A percentile compares a stretch with the other conserved stretches of the same genome.
These are phyloP conservation scores for Tuctoria greenei DNA, from an alignment of 176 grass and related monocot species.

Conservation along the genomic window DNA sequence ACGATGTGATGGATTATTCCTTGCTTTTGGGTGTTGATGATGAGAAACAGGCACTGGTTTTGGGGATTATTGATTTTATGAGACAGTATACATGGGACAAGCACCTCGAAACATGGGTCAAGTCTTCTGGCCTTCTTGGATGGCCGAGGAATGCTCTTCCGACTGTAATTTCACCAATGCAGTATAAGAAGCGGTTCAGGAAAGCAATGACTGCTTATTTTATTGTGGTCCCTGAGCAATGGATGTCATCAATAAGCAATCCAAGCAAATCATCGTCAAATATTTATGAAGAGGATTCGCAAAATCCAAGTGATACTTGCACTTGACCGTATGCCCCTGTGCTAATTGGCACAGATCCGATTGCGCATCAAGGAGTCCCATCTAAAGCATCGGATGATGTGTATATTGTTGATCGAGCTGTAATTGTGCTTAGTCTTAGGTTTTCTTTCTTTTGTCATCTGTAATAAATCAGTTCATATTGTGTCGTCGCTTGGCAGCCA, in stretches of 20 bases:
- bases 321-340: constrained; percentile 5
- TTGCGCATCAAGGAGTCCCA: background rate
- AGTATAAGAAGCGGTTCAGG: constrained; percentile 92
- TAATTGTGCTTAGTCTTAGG: constrained; percentile 36
- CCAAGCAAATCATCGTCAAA: constrained; percentile 52
- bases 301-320: constrained; percentile 22
- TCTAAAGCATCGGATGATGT: constrained; percentile 33
- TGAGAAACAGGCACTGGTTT: constrained; percentile 82
- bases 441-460: background rate
- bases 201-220: constrained; percentile 98
- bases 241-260: constrained; percentile 61
- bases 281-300: constrained; percentile 40
- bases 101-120: constrained; percentile 98
- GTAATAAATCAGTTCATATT: constrained; percentile 25
- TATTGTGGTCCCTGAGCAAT: constrained; percentile 95
- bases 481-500: background rate
- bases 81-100: constrained; percentile 99
- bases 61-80: constrained; percentile 99
- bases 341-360: constrained; percentile 40
- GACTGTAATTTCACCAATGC: constrained; percentile 90
- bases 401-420: constrained; percentile 47
- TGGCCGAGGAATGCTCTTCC: constrained; percentile 70
- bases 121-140: constrained; percentile 81
- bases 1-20: constrained; percentile 99
- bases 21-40: constrained; percentile 95